Evolutionary conservation across 148 eudicot species (phyloP).

Genomic region (Linanthus parryae): DNA sequence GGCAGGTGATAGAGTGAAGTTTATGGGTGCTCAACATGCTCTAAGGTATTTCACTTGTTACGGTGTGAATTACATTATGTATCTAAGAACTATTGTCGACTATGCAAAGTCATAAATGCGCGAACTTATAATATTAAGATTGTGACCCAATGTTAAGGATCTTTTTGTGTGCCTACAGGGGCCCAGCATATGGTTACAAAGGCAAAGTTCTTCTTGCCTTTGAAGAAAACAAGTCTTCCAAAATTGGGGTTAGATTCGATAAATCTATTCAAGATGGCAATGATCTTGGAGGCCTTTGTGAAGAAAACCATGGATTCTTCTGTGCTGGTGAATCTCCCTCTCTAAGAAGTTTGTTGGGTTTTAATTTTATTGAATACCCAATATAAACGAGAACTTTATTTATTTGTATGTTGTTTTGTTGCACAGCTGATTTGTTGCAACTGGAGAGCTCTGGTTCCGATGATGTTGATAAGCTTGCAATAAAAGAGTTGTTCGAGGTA

Average conservation of each 20-base stretch:
- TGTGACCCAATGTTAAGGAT: too few species aligned
- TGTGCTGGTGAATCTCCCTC: slow-evolving; percentile 52
- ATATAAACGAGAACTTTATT: too few species aligned
- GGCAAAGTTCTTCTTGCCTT: slow-evolving; percentile 86
- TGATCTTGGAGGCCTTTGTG: slow-evolving; percentile 88
- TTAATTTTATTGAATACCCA: neutral
- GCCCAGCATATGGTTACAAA: slow-evolving; percentile 65
- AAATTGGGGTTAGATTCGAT: slow-evolving; percentile 95
- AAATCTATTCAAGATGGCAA: slow-evolving; percentile 71
- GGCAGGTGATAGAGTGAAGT: slow-evolving; percentile 90
- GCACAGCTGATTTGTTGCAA: slow-evolving; percentile 66
- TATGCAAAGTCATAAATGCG: too few species aligned
- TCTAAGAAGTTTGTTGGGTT: neutral
- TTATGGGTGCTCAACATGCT: slow-evolving; percentile 45
- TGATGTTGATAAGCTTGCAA: slow-evolving; percentile 63
- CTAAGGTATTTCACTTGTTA: slow-evolving; percentile 42
- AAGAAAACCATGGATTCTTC: slow-evolving; percentile 85
- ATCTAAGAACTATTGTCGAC: too few species aligned
- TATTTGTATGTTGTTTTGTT: neutral
- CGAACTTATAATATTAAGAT: too few species aligned
- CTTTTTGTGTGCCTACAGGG: slow-evolving; percentile 50
- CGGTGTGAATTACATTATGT: too few species aligned
- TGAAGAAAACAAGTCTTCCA: slow-evolving; percentile 74
- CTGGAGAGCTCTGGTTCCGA: slow-evolving; percentile 63
- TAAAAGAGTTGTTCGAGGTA: slow-evolving; percentile 90